phyloP scores from a whole-genome alignment of 208 protist species.

The Crithidia mellificae region DNA sequence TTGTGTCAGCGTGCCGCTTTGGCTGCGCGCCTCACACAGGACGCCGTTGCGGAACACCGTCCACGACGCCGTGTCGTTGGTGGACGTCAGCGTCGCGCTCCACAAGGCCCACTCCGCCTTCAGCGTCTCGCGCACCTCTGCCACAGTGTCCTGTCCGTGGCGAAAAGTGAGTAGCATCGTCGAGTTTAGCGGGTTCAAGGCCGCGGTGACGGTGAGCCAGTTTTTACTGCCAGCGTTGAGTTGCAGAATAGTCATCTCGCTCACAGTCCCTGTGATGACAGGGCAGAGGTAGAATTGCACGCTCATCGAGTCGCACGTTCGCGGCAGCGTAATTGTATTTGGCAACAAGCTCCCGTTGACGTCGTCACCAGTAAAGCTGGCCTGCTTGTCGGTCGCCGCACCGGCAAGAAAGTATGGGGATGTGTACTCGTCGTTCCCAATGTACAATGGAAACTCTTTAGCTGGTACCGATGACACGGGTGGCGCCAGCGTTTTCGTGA shows the following conservation, averaged over 20 bases:
- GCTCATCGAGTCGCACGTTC: constrained; percentile 64
- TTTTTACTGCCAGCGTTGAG: constrained; percentile 45
- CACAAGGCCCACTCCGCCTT: constrained; percentile 64
- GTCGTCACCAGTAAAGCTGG: constrained; percentile 33
- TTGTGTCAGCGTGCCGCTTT: constrained; percentile 53
- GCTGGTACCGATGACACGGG: background rate
- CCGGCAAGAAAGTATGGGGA: constrained; percentile 47
- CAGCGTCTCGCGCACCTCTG: constrained; percentile 69
- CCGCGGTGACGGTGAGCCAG: constrained; percentile 59
- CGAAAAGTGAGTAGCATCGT: constrained; percentile 60
- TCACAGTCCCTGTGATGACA: constrained; percentile 27
- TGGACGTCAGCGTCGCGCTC: constrained; percentile 64
- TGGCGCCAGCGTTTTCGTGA: constrained; percentile 27
- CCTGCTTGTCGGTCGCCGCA: constrained; percentile 12
- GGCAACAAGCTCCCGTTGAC: constrained; percentile 52
- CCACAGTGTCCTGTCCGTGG: constrained; percentile 62
- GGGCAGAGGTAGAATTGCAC: constrained; percentile 77
- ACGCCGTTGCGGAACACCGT: constrained; percentile 72
- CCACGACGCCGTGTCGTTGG: constrained; percentile 71
- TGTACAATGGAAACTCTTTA: constrained; percentile 48
- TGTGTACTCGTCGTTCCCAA: constrained; percentile 54
- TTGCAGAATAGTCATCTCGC: constrained; percentile 52
- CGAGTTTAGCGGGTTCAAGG: constrained; percentile 43
- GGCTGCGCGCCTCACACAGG: constrained; percentile 40
- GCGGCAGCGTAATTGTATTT: constrained; percentile 44